These are phyloP conservation scores for Hippophae tibetana DNA, from an alignment of 306 rosid species.

Conservation along the genomic window DNA sequence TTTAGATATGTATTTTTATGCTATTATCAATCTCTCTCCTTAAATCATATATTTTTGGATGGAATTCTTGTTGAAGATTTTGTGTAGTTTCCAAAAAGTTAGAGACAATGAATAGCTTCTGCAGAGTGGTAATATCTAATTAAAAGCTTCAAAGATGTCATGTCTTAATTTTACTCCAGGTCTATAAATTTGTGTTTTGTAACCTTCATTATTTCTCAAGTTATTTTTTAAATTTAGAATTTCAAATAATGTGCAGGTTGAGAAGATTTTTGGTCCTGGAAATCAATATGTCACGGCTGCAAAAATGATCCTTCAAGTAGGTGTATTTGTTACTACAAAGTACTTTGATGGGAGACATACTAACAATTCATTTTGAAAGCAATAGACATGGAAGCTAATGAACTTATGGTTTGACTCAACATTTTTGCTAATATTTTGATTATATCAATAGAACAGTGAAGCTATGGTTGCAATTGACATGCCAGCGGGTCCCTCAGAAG, in stretches of 20 bases:
- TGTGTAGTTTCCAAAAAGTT: too few relatives aligned
- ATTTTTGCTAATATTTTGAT: slow-evolving; percentile 2
- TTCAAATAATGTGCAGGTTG: slow-evolving; percentile 47
- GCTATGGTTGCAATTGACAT: slow-evolving; percentile 97
- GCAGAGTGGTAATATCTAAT: too few relatives aligned
- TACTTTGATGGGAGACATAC: not conserved
- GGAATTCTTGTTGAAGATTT: too few relatives aligned
- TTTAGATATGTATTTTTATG: too few relatives aligned
- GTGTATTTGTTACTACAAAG: slow-evolving; percentile 1
- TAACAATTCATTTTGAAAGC: not conserved
- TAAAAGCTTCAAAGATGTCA: too few relatives aligned
- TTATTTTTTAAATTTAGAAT: too few relatives aligned
- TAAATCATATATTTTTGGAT: too few relatives aligned
- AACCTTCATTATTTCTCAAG: too few relatives aligned
- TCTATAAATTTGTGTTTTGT: too few relatives aligned
- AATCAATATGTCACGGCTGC: slow-evolving; percentile 99
- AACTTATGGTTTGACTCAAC: not conserved
- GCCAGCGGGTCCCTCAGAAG: slow-evolving; percentile 99
- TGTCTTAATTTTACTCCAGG: too few relatives aligned
- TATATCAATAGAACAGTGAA: slow-evolving; percentile 72
- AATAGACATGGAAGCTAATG: not conserved
- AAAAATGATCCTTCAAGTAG: slow-evolving; percentile 95
- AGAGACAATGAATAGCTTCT: too few relatives aligned
- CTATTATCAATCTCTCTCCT: too few relatives aligned
- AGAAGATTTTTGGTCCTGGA: slow-evolving; percentile 92